Evolutionary conservation across 78 protist genomes (phyloP), one percentile per base, ranked within the genome.

Genomic region (Parvularia atlantis): DNA sequence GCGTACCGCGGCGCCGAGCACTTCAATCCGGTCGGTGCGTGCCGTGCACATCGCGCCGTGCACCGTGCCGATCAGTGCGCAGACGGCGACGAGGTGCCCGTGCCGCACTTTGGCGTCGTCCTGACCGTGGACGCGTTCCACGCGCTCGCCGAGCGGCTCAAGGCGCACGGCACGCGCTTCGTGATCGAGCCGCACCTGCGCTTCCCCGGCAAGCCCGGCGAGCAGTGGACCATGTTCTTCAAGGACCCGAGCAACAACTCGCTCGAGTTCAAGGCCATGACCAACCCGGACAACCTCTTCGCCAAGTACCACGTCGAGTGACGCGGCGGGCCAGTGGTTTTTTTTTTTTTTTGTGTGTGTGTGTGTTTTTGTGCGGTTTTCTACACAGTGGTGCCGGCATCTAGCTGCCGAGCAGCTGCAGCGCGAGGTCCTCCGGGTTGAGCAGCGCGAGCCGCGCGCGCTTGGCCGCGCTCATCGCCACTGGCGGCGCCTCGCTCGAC

Each of bases 201-300:
- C 5, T 60, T 60, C 6, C 41, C 2, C 30, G 80, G 80, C 39
- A 11, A 50, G 36, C 41, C 41, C 35, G 80, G 73, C 31, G 72
- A 75, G 56, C 73, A 75, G 41, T 66, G 73, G 80, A 75, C 80
- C 6, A 39, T 62, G 68, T 72, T 60, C 30, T 60, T 72, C 66
- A 72, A 39, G 37, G 80, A 75, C 44, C 73, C 72, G n/a, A 58
- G 69, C 71, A 40, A 40, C 16, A 75, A 75, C 71, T 46, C 24
- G 20, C 37, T 75, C 20, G 80, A 75, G 71, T 75, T 62, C 60
- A 75, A 75, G 37, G 80, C 80, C 4, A 63, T 75, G 80, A 11
- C 35, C 20, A 62, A 65, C 56, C 66, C 66, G 31, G 66, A 65
- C 53, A 50, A 65, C 39, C 57, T 75, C 36, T 75, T 75, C 41